Evolutionary conservation across 2,329 filamentous ascomycete species (phyloP).

Genomic region (Xylaria sp.): DNA sequence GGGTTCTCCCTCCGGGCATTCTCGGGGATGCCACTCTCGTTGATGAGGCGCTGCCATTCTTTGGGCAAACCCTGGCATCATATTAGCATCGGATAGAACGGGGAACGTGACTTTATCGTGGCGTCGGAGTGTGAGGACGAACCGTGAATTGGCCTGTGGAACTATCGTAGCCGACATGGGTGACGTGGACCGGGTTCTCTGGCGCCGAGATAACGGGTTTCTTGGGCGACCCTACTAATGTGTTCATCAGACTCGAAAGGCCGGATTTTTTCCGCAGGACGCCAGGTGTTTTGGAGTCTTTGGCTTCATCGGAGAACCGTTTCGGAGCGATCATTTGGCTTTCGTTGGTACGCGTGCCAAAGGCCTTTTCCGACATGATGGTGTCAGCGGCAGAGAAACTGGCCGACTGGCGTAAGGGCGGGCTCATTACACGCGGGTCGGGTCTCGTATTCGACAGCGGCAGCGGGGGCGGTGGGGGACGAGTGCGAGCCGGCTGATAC

Average conservation of each 20-base stretch:
- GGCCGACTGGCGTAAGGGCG: constrained; percentile 65
- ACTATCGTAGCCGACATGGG: constrained; percentile 96
- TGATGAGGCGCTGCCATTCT: constrained; percentile 95
- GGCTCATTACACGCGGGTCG: constrained; percentile 56
- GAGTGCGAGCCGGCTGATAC: constrained; percentile 37
- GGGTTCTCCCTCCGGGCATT: constrained; percentile 95
- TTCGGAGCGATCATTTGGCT: constrained; percentile 60
- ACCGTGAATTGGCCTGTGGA: constrained; percentile 95
- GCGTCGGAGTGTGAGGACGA: constrained; percentile 42
- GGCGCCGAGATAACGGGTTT: constrained; percentile 95
- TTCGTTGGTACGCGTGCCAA: constrained; percentile 46
- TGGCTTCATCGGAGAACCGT: constrained; percentile 78
- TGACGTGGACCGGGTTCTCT: constrained; percentile 96
- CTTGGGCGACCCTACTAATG: constrained; percentile 79
- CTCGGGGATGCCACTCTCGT: constrained; percentile 94
- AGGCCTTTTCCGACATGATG: constrained; percentile 51
- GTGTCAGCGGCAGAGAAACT: constrained; percentile 62
- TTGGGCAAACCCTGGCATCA: constrained; percentile 78
- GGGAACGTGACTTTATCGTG: constrained; percentile 6
- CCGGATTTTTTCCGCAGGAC: constrained; percentile 82
- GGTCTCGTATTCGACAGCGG: constrained; percentile 49
- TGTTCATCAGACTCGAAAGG: constrained; percentile 86
- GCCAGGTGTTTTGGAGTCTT: constrained; percentile 60
- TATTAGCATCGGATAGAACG: constrained; percentile 22
- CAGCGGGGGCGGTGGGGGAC: constrained; percentile 35